Evolutionary conservation across 495 filamentous ascomycete species (phyloP).

Genomic region (Tricharina praecox): DNA sequence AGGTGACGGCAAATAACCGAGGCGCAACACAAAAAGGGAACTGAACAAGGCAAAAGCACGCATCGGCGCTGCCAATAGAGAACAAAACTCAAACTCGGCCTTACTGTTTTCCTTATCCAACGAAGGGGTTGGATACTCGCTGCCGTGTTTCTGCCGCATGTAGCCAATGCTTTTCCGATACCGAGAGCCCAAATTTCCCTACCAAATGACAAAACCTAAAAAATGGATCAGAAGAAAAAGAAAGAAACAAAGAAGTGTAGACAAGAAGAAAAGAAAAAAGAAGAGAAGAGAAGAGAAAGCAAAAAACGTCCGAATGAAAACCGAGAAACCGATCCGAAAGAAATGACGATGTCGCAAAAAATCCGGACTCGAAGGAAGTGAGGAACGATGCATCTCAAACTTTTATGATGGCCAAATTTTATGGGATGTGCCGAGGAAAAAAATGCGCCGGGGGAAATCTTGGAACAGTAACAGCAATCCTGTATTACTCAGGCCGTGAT

Average conservation of each 20-base stretch:
- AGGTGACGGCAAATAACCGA: too few relatives aligned
- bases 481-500: constrained; percentile 37
- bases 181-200: constrained; percentile 2
- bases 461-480: constrained; percentile 6
- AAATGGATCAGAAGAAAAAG: too few relatives aligned
- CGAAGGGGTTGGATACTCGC: constrained; percentile 4
- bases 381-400: constrained; percentile 21
- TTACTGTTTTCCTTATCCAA: not conserved
- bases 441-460: constrained; percentile 11
- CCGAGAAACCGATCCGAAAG: constrained; percentile 15
- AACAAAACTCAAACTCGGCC: constrained; percentile 4
- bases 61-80: constrained; percentile 2
- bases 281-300: too few relatives aligned
- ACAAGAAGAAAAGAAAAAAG: constrained; percentile 17
- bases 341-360: constrained; percentile 28
- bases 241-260: constrained; percentile 19
- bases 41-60: constrained; percentile 11
- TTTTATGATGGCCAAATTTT: constrained; percentile 20
- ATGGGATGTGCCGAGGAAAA: constrained; percentile 3
- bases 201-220: constrained; percentile 12
- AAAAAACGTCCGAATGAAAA: too few relatives aligned
- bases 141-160: constrained; percentile 2
- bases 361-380: constrained; percentile 24
- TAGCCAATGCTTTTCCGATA: constrained; percentile 11
- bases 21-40: too few relatives aligned